phyloP scores from a whole-genome alignment of 2,329 filamentous ascomycete genomes.

The Amylocarpus encephaloides region DNA sequence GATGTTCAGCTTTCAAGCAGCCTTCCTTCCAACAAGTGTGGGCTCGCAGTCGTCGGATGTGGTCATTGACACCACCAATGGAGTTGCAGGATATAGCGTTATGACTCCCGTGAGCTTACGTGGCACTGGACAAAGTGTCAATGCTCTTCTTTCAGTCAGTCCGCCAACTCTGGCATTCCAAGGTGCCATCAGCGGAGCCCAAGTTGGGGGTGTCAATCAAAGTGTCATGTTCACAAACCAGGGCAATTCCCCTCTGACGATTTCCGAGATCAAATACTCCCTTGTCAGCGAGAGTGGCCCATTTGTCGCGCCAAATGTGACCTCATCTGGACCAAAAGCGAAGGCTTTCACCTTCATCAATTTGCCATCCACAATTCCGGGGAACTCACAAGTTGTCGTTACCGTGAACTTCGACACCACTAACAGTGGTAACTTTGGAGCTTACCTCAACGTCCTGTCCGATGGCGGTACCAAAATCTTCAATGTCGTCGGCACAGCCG shows the following conservation, averaged over 20 bases:
- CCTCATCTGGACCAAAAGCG: constrained; percentile 33
- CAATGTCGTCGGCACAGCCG: constrained; percentile 43
- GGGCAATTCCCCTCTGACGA: constrained; percentile 40
- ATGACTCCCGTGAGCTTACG: constrained; percentile 41
- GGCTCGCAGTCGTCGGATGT: constrained; percentile 44
- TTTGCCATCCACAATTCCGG: constrained; percentile 40
- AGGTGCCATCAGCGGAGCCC: constrained; percentile 41
- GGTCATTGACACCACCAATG: constrained; percentile 43
- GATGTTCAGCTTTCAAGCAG: constrained; percentile 38
- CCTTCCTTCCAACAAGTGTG: constrained; percentile 41
- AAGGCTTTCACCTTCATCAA: constrained; percentile 44
- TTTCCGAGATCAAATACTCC: constrained; percentile 34
- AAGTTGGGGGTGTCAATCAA: constrained; percentile 35
- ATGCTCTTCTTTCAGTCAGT: constrained; percentile 40
- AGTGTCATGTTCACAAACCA: constrained; percentile 43
- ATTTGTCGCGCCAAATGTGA: constrained; percentile 30
- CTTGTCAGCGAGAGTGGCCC: constrained; percentile 38
- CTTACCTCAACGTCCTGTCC: constrained; percentile 42
- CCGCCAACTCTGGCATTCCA: constrained; percentile 45
- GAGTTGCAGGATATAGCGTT: constrained; percentile 39
- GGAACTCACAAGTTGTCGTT: constrained; percentile 36
- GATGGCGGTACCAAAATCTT: constrained; percentile 46
- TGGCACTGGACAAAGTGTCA: constrained; percentile 42
- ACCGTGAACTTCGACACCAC: constrained; percentile 43
- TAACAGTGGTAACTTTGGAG: constrained; percentile 41